phyloP scores from a whole-genome alignment of 345 rosid genomes.

The Eucalyptus curtisii region DNA sequence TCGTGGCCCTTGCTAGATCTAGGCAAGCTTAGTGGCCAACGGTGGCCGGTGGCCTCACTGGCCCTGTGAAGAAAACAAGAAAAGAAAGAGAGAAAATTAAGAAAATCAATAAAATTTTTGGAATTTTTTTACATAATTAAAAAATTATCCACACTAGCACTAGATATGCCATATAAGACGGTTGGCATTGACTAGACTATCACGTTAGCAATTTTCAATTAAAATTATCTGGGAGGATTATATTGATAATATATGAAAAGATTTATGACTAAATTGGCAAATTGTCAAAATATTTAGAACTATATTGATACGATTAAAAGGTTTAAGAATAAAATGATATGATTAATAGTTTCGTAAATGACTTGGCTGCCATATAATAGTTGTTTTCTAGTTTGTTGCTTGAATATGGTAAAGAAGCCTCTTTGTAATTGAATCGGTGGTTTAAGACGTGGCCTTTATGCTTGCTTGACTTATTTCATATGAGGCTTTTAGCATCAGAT shows the following conservation, averaged over 20 bases:
- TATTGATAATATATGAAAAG: too few species aligned
- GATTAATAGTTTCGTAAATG: not conserved
- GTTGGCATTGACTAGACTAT: not conserved
- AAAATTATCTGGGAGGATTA: accelerated
- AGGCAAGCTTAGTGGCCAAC: too few species aligned
- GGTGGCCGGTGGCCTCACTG: too few species aligned
- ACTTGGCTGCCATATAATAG: too few species aligned
- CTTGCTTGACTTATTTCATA: not conserved
- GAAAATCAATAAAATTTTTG: too few species aligned
- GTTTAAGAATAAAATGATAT: too few species aligned
- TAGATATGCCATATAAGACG: not conserved
- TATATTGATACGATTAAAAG: too few species aligned
- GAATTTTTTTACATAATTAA: too few species aligned
- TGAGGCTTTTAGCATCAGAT: not conserved
- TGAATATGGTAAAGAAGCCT: not conserved
- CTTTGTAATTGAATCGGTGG: not conserved
- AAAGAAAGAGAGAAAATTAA: too few species aligned
- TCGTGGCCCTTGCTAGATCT: accelerated
- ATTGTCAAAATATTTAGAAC: too few species aligned
- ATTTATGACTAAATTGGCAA: too few species aligned
- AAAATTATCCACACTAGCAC: not conserved
- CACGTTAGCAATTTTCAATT: not conserved
- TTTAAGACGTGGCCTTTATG: not conserved
- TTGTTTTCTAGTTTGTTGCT: not conserved
- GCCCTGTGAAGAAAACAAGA: too few species aligned